These are phyloP conservation scores for Ceratobasidium papillatum DNA, from an alignment of 1,284 basidiomycete genomes.

Conservation along the genomic window DNA sequence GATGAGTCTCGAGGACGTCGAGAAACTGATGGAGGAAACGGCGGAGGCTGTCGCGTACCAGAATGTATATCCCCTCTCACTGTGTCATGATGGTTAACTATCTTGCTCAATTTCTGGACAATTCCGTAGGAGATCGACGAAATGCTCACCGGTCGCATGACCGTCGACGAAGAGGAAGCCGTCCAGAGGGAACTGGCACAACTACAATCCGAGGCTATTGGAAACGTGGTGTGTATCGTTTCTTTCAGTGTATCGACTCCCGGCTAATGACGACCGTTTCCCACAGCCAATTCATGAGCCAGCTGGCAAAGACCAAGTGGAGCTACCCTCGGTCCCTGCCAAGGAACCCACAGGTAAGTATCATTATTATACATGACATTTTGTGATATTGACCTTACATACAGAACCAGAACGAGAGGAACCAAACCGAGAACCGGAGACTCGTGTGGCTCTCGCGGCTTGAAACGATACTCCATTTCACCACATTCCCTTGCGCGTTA, in stretches of 20 bases:
- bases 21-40: conserved; percentile 91
- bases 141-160: conserved; percentile 82
- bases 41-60: conserved; percentile 93
- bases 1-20: conserved; percentile 92
- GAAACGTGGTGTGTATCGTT: not conserved
- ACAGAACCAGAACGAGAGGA: conserved; percentile 38
- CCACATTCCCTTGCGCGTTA: no score
- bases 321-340: conserved; percentile 60
- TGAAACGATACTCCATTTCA: conserved; percentile 47
- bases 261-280: conserved; percentile 14
- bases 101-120: not conserved
- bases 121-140: conserved; percentile 84
- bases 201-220: conserved; percentile 70
- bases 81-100: not conserved
- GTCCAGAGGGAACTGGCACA: conserved; percentile 83
- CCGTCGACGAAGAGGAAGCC: conserved; percentile 90
- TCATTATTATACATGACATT: not conserved
- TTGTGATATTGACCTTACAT: not conserved
- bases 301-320: conserved; percentile 48
- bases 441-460: conserved; percentile 58
- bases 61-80: conserved; percentile 61
- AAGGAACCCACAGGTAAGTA: conserved; percentile 50
- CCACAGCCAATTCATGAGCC: conserved; percentile 43
- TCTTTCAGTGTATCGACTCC: not conserved
- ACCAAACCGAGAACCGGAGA: conserved; percentile 44